A percentile compares a stretch with the other conserved stretches of the same genome.
phyloP scores from a whole-genome alignment of 1,284 basidiomycete genomes.

The Exobasidium rhododendri region DNA sequence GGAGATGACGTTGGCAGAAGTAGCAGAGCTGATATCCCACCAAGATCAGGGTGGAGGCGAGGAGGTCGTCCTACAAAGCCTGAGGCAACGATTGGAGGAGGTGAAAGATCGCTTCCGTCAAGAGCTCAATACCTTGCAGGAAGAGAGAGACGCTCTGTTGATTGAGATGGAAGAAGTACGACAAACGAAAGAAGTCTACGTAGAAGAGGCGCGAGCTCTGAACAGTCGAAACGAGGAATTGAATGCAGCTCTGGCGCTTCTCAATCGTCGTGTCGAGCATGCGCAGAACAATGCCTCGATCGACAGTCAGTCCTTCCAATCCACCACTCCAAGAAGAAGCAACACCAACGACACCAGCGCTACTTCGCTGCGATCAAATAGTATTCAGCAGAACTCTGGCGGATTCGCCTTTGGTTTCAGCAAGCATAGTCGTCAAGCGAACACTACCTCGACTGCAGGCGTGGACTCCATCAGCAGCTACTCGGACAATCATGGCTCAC shows the following conservation, averaged over 20 bases:
- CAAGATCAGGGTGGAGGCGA: slow-evolving; percentile 60
- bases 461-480: neutral
- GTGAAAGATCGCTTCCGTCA: slow-evolving; percentile 82
- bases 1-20: slow-evolving; percentile 85
- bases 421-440: slow-evolving; percentile 20
- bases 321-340: slow-evolving; percentile 25
- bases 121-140: slow-evolving; percentile 78
- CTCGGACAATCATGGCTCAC: neutral
- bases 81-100: slow-evolving; percentile 81
- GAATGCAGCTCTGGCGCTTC: slow-evolving; percentile 73
- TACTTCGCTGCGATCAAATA: slow-evolving; percentile 2
- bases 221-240: slow-evolving; percentile 90
- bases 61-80: slow-evolving; percentile 63
- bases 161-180: slow-evolving; percentile 84
- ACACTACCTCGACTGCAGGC: neutral
- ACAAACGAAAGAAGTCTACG: slow-evolving; percentile 76
- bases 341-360: slow-evolving; percentile 17
- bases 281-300: slow-evolving; percentile 10
- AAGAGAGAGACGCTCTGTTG: slow-evolving; percentile 72
- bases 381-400: neutral
- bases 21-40: slow-evolving; percentile 76
- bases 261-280: slow-evolving; percentile 29
- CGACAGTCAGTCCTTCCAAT: slow-evolving; percentile 4
- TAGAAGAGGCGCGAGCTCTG: slow-evolving; percentile 85
- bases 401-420: slow-evolving; percentile 36